Evolutionary conservation across 495 filamentous ascomycete species (phyloP).

Genomic region (Tuber umbilicatum): DNA sequence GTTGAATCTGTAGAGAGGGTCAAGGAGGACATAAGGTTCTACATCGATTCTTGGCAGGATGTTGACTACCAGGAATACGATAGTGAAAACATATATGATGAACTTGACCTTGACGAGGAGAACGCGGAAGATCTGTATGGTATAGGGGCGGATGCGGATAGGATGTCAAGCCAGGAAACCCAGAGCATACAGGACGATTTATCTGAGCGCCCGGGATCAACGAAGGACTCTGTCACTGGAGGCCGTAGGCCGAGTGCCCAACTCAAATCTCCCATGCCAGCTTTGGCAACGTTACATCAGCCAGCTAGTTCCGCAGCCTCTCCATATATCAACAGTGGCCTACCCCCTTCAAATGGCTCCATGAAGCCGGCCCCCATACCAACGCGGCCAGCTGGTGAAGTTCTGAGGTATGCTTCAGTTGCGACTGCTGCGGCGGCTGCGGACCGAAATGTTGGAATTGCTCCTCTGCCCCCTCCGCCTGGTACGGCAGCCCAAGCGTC

Average conservation of each 20-base stretch:
- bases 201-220: constrained; percentile 60
- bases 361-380: constrained; percentile 94
- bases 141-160: constrained; percentile 73
- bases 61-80: constrained; percentile 89
- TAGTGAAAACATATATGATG: constrained; percentile 83
- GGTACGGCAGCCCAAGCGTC: constrained; percentile 46
- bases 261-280: constrained; percentile 86
- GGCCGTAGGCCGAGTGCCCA: constrained; percentile 78
- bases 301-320: constrained; percentile 48
- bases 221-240: constrained; percentile 46
- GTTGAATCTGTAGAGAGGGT: constrained; percentile 73
- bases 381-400: constrained; percentile 75
- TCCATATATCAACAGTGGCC: constrained; percentile 58
- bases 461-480: constrained; percentile 84
- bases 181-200: constrained; percentile 85
- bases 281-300: constrained; percentile 72
- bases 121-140: constrained; percentile 68
- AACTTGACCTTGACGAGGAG: constrained; percentile 84
- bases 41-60: constrained; percentile 82
- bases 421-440: constrained; percentile 91
- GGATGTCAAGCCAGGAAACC: constrained; percentile 87
- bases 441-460: constrained; percentile 86
- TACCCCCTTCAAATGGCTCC: constrained; percentile 42
- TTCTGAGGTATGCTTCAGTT: constrained; percentile 91
- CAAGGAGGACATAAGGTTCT: constrained; percentile 89